These are phyloP conservation scores for Fusarium transvaalense DNA, from an alignment of 2,329 filamentous ascomycete species.

Conservation along the genomic window DNA sequence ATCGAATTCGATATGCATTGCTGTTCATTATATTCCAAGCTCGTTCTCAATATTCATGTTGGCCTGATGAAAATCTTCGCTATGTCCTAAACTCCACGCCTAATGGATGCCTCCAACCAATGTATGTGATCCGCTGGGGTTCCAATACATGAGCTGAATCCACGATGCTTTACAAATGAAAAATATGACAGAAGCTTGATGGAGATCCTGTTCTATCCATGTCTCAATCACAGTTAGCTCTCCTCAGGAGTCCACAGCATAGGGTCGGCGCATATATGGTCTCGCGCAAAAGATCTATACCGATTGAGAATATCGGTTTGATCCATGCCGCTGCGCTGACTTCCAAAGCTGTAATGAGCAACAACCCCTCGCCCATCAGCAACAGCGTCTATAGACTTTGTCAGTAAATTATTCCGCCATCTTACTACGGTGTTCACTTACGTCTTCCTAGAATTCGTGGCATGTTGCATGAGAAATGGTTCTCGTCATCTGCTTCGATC, in stretches of 20 bases:
- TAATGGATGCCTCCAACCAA: not conserved
- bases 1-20: not conserved
- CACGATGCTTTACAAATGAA: conserved; percentile 3
- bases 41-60: not conserved
- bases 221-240: not conserved
- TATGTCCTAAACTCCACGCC: not conserved
- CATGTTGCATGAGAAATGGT: conserved; percentile 58
- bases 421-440: conserved; percentile 19
- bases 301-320: conserved; percentile 66
- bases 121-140: not conserved
- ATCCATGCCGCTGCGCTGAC: conserved; percentile 56
- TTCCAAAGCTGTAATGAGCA: conserved; percentile 65
- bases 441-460: conserved; percentile 55
- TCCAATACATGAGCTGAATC: not conserved
- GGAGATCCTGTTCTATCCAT: not conserved
- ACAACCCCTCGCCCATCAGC: conserved; percentile 67
- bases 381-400: conserved; percentile 53
- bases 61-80: not conserved
- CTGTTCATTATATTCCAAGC: not conserved
- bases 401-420: conserved; percentile 20
- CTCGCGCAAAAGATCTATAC: conserved; percentile 65
- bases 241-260: conserved; percentile 50
- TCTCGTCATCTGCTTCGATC: conserved; percentile 60
- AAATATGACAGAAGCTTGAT: not conserved
- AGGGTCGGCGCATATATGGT: conserved; percentile 60